Evolutionary conservation across 805 yeast genomes (phyloP), one percentile per base, ranked within the genome.

Genomic region (Starmerella kuoi): DNA sequence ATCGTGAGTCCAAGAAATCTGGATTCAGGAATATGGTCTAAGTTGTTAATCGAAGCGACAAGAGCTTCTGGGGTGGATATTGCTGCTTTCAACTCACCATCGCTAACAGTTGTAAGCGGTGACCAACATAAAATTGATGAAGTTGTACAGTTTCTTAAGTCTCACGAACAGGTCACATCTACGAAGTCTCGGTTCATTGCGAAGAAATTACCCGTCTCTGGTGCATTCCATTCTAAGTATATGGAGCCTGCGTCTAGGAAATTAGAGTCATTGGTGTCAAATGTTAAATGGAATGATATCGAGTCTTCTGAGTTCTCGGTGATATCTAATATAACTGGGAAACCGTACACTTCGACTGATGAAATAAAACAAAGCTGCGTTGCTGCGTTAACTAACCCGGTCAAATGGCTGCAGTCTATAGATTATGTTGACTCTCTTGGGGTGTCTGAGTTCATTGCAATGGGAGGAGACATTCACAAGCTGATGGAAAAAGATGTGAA

Each of bases 191-290:
- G 35, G n/a, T 5, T 32, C 15, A 52, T 58, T 38, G 39, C 58
- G 7, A 56, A 56, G 7, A 48, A 45, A 23, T 53, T 73, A 35
- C 65, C 70, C 2, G 77, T 72, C 6, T 55, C 62, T 2, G 67
- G 73, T 2, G 76, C 79, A 15, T 73, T 73, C 55, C 79, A 73
- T 53, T 66, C 64, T 28, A 43, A 52, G 4, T 45, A 61, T 11
- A 59, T 74, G 53, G 40, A 41, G 28, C 58, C 60, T 0, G 68
- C 73, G 5, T 66, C 63, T 41, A 53, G 57, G 12, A 51, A 55
- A 25, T 58, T 72, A 43, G 38, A 35, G 7, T 46, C 42, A 12
- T 48, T 59, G 18, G 52, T 61, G 3, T 40, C 37, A 7, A 22
- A 30, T 4, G 45, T 42, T 2, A 34, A 41, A 2, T 44, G 54